phyloP scores from a whole-genome alignment of 176 grass and related monocot species.

The Dendrocalamus sinicus region DNA sequence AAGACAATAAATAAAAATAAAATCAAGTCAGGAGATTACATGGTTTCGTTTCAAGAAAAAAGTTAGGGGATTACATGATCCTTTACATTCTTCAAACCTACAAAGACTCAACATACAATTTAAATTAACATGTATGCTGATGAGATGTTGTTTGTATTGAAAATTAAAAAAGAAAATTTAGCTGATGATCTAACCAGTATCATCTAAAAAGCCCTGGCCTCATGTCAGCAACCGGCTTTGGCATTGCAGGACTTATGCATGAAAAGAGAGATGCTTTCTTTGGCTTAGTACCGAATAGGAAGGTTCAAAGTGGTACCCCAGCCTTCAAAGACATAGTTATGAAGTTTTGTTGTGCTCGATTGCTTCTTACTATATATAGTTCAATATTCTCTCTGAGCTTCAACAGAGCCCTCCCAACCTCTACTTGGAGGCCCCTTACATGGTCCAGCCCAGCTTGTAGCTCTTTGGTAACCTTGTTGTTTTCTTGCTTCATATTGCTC shows the following conservation, averaged over 20 bases:
- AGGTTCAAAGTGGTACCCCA: slow-evolving; percentile 64
- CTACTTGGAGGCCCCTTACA: slow-evolving; percentile 68
- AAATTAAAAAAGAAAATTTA: slow-evolving; percentile 10
- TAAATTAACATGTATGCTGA: slow-evolving; percentile 23
- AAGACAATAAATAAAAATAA: background rate
- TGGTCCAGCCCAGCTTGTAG: slow-evolving; percentile 67
- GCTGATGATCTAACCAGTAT: slow-evolving; percentile 46
- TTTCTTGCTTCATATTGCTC: slow-evolving; percentile 74
- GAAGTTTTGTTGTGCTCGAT: slow-evolving; percentile 59
- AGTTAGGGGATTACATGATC: slow-evolving; percentile 12
- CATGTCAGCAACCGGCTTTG: slow-evolving; percentile 62
- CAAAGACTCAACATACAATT: slow-evolving; percentile 19
- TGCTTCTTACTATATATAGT: slow-evolving; percentile 57
- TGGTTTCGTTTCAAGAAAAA: background rate
- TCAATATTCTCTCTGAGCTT: slow-evolving; percentile 61
- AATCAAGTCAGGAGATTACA: background rate
- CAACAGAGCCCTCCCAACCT: slow-evolving; percentile 59
- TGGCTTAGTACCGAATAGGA: slow-evolving; percentile 66
- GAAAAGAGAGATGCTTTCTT: slow-evolving; percentile 71
- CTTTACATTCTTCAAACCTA: slow-evolving; percentile 41
- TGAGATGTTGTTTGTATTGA: slow-evolving; percentile 3
- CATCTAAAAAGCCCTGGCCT: slow-evolving; percentile 50
- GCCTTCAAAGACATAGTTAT: slow-evolving; percentile 54
- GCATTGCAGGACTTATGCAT: slow-evolving; percentile 66
- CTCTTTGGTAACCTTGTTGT: slow-evolving; percentile 75